These are phyloP conservation scores for Houttuynia cordata DNA, from an alignment of 164 flowering plant genomes.

Conservation along the genomic window DNA sequence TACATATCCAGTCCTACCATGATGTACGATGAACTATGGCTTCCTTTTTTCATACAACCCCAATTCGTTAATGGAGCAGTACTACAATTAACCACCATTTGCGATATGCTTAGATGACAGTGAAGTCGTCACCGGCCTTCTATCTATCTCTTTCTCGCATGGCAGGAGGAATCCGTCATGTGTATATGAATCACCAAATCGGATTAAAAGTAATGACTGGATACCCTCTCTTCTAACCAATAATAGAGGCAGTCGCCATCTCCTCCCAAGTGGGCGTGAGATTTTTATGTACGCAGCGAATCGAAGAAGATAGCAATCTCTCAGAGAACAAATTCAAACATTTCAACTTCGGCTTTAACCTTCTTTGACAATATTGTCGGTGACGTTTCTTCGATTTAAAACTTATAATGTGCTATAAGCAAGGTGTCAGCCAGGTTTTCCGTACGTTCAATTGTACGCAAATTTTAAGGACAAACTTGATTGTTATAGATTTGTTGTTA, in stretches of 20 bases:
- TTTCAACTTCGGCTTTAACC: not conserved
- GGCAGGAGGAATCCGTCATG: not conserved
- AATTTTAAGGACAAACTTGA: too few species aligned
- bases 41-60: too few species aligned
- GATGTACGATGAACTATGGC: too few species aligned
- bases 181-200: not conserved
- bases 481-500: not conserved
- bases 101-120: too few species aligned
- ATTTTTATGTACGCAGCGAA: conserved; percentile 1
- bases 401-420: too few species aligned
- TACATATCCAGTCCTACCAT: not conserved
- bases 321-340: not conserved
- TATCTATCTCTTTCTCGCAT: not conserved
- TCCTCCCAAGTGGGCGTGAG: not conserved
- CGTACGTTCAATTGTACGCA: too few species aligned
- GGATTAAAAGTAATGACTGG: not conserved
- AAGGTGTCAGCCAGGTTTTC: too few species aligned
- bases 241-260: not conserved
- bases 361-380: not conserved
- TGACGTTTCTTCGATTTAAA: not conserved
- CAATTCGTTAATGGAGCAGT: too few species aligned
- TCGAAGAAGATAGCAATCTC: conserved; percentile 1
- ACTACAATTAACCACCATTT: too few species aligned
- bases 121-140: not conserved
- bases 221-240: not conserved